Evolutionary conservation across 805 yeast species (phyloP), one percentile per base, ranked within the genome.

Genomic region (Tetrapisispora pingtungensis): DNA sequence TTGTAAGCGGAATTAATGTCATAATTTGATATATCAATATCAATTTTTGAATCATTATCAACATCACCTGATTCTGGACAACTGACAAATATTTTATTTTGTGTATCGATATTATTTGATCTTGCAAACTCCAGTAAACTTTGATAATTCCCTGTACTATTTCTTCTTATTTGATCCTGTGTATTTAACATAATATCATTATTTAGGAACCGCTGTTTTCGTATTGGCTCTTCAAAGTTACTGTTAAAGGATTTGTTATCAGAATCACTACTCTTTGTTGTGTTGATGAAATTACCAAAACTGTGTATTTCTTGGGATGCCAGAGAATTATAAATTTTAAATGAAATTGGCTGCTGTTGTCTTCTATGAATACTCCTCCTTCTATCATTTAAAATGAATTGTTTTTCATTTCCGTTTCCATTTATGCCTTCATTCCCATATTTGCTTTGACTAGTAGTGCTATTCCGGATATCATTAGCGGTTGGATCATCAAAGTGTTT

Each of bases 141-240:
- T 14, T 37, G 42, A 34, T 51, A 58, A 14, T 42, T 45, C 2
- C 58, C 56, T 4, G 38, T 48, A 22, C 52, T 46, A 35, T 59
- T 61, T 40, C 63, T 56, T 38, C 56, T 48, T 10, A 59, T 48
- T 46, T 61, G 64, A 41, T 56, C 55, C n/a, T 50, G 52, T 5
- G 63, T 57, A 41, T 58, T 48, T 12, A 30, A 14, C 3, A 40
- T 40, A 4, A 44, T 31, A 36, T 37, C 35, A 31, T 46, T 22
- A 4, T 32, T n/a, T 2, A 28, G 6, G 18, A 22, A 36, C 14
- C 15, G 19, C 15, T 30, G 30, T 14, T 37, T 37, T 12, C 24
- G 10, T 5, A 12, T 17, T 3, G 22, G 3, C 17, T 37, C 40
- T 27, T 37, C 41, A n/a, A 37, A 18, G 12, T 15, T 10, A 8